Percentiles rank a stretch among this genome's conserved stretches.
phyloP scores from a whole-genome alignment of 257 asterid genomes.

The Jacaranda copaia region DNA sequence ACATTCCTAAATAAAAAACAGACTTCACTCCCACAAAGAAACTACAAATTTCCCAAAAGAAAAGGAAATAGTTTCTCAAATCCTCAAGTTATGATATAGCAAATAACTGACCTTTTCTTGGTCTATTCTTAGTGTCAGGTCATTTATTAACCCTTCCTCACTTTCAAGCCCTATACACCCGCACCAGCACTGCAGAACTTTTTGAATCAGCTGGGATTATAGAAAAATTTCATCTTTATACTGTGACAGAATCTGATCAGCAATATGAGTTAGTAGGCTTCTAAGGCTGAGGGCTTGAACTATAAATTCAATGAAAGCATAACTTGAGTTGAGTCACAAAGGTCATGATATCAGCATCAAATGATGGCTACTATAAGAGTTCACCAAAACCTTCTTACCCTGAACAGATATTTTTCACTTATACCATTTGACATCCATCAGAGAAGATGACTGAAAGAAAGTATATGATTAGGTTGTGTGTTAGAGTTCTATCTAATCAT shows the following conservation, averaged over 20 bases:
- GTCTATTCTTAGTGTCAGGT: no score
- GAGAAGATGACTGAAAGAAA: not conserved
- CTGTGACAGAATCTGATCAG: not conserved
- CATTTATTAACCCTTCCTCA: not conserved
- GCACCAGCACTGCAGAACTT: not conserved
- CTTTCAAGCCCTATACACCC: not conserved
- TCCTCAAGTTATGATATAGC: no score
- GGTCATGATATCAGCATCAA: not conserved
- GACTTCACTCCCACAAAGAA: no score
- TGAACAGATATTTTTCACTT: not conserved
- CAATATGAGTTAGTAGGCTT: not conserved
- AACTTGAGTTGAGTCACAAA: not conserved
- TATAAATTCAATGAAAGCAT: not conserved
- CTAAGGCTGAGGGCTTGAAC: not conserved
- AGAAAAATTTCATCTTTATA: not conserved
- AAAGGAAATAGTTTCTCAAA: no score
- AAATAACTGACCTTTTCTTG: no score
- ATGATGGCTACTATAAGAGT: not conserved
- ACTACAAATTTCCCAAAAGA: no score
- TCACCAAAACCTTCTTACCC: not conserved
- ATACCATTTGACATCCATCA: not conserved
- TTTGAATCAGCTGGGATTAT: slow-evolving; percentile 9
- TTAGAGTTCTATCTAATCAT: not conserved
- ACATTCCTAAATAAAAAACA: no score
- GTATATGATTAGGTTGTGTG: not conserved